Conservation (phyloP, 129 eudicot species). For the Saposhnikovia divaricata region DNA sequence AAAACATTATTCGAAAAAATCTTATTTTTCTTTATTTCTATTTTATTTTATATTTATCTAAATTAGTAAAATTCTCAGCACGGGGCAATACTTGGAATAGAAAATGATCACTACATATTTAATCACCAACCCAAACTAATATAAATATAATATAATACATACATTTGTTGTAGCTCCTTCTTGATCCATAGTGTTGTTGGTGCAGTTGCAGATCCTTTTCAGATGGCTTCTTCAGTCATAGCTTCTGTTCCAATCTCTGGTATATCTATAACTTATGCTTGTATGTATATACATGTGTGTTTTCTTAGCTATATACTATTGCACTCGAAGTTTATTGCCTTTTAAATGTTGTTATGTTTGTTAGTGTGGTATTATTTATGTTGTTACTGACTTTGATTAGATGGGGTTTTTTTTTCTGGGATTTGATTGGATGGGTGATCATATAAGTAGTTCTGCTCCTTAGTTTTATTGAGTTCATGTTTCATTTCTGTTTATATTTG, state of each 20-base stretch:
- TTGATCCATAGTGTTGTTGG: background rate
- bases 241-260: constrained; percentile 51
- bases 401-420: background rate
- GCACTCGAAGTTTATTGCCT: too few species aligned
- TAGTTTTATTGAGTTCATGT: background rate
- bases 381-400: background rate
- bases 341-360: background rate
- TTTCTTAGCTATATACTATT: background rate
- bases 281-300: background rate
- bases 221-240: constrained; percentile 42
- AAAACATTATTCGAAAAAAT: too few species aligned
- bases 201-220: constrained; percentile 8
- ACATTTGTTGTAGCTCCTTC: background rate
- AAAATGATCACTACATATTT: background rate
- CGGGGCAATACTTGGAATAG: background rate
- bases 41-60: too few species aligned
- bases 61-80: too few species aligned
- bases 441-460: background rate
- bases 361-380: background rate
- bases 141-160: background rate
- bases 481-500: background rate
- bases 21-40: too few species aligned
- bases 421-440: background rate
- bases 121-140: background rate
- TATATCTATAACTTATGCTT: constrained; percentile 6